Evolutionary conservation across 1,139 yeast genomes (phyloP).

Genomic region (Wickerhamomyces sp.): DNA sequence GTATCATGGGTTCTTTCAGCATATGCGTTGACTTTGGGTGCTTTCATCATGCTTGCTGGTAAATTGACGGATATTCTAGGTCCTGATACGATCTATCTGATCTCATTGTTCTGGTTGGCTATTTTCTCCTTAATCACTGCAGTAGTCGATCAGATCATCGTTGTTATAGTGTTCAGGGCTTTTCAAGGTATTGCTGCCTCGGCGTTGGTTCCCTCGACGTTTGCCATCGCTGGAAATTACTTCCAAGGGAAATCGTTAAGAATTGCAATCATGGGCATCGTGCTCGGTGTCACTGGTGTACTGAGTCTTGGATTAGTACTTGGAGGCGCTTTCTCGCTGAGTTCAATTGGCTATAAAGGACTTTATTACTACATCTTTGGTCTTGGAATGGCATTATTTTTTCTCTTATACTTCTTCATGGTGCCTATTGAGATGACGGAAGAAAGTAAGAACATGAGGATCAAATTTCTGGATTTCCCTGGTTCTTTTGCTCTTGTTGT

Average conservation of each 20-base stretch:
- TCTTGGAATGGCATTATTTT: conserved; percentile 7
- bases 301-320: conserved; percentile 29
- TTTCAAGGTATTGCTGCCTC: conserved; percentile 36
- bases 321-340: conserved; percentile 32
- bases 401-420: conserved; percentile 17
- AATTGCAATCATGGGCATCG: conserved; percentile 23
- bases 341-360: conserved; percentile 28
- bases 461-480: conserved; percentile 24
- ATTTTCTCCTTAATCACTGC: conserved; percentile 29
- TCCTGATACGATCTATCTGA: conserved; percentile 24
- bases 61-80: conserved; percentile 34
- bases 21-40: conserved; percentile 32
- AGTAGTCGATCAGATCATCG: conserved; percentile 24
- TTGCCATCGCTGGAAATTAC: conserved; percentile 28
- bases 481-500: conserved; percentile 25
- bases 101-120: conserved; percentile 19
- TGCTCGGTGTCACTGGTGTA: conserved; percentile 23
- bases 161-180: conserved; percentile 32
- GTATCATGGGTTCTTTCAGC: conserved; percentile 34
- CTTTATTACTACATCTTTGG: conserved; percentile 29
- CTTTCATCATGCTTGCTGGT: conserved; percentile 33
- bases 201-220: conserved; percentile 28
- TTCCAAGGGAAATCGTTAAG: conserved; percentile 23
- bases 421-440: conserved; percentile 18
- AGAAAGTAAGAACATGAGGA: conserved; percentile 11